Conservation (phyloP, 768 basidiomycete species). For the Kondoa subrosea region DNA sequence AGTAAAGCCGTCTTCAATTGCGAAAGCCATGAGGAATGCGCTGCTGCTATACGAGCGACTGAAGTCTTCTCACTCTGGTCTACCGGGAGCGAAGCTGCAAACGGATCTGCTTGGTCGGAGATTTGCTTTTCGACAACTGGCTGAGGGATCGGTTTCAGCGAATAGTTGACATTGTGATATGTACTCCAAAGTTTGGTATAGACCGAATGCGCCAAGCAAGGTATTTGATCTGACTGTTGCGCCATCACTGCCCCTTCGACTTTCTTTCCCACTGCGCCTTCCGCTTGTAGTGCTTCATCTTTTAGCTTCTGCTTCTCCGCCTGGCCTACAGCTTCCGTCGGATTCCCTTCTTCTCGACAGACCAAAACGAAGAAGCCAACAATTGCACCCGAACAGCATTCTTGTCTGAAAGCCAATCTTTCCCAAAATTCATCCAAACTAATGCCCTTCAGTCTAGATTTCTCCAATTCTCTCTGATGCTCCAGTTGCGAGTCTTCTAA, state of each 20-base stretch:
- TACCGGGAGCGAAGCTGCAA: neutral
- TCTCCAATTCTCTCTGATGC: constrained; percentile 19
- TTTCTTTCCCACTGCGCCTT: too few species aligned
- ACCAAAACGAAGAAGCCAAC: constrained; percentile 77
- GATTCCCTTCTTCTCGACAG: neutral
- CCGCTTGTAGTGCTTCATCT: too few species aligned
- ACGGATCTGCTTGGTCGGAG: neutral
- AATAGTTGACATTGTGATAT: constrained; percentile 27
- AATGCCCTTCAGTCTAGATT: constrained; percentile 13
- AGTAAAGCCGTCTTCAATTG: neutral
- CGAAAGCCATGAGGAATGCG: neutral
- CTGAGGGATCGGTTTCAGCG: neutral
- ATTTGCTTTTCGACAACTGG: neutral
- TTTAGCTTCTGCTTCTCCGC: neutral
- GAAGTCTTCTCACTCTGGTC: neutral
- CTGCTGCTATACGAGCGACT: neutral
- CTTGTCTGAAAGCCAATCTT: constrained; percentile 87
- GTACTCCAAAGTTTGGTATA: constrained; percentile 25
- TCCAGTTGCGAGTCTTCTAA: constrained; percentile 15
- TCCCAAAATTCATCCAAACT: constrained; percentile 80
- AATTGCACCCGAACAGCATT: constrained; percentile 73
- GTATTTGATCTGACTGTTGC: neutral
- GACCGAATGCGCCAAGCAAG: constrained; percentile 10
- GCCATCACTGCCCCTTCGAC: neutral
- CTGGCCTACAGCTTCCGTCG: neutral